A percentile compares a stretch with the other conserved stretches of the same genome.
phyloP scores from a whole-genome alignment of 352 stramenopile genomes.

The Globisporangium canariense region DNA sequence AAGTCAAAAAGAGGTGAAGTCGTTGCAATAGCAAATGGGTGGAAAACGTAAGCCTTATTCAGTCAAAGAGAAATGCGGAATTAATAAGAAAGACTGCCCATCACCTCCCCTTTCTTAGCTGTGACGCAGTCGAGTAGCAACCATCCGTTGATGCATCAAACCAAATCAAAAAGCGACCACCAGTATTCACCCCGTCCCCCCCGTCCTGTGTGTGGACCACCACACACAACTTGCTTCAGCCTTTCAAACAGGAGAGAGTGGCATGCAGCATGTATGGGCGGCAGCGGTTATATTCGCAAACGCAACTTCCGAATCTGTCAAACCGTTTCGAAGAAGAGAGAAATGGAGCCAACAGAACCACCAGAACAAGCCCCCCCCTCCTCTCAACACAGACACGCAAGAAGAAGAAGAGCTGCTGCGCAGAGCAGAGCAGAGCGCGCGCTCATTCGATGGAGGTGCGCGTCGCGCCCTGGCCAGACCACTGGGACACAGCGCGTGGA shows the following conservation, averaged over 20 bases:
- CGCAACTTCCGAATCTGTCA: background rate
- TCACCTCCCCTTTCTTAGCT: slow-evolving; percentile 4
- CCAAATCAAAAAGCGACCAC: slow-evolving; percentile 24
- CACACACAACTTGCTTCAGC: background rate
- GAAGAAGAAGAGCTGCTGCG: background rate
- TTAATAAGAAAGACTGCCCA: too few species aligned
- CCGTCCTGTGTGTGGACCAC: slow-evolving; percentile 8
- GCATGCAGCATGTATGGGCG: background rate
- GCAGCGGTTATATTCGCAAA: background rate
- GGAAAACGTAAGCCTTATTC: too few species aligned
- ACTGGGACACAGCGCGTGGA: slow-evolving; percentile 4
- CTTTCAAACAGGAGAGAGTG: background rate
- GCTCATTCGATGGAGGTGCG: slow-evolving; percentile 6
- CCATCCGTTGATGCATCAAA: too few species aligned
- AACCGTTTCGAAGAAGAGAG: background rate
- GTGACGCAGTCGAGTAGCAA: too few species aligned
- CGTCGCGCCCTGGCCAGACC: background rate
- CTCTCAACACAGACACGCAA: background rate
- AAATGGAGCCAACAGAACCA: slow-evolving; percentile 6
- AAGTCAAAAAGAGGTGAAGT: too few species aligned
- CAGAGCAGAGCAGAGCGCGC: background rate
- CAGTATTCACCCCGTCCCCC: slow-evolving; percentile 28
- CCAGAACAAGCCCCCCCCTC: background rate
- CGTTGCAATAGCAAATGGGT: too few species aligned
- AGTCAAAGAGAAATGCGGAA: too few species aligned